phyloP scores from a whole-genome alignment of 345 rosid species.

The Eucalyptus sp. region DNA sequence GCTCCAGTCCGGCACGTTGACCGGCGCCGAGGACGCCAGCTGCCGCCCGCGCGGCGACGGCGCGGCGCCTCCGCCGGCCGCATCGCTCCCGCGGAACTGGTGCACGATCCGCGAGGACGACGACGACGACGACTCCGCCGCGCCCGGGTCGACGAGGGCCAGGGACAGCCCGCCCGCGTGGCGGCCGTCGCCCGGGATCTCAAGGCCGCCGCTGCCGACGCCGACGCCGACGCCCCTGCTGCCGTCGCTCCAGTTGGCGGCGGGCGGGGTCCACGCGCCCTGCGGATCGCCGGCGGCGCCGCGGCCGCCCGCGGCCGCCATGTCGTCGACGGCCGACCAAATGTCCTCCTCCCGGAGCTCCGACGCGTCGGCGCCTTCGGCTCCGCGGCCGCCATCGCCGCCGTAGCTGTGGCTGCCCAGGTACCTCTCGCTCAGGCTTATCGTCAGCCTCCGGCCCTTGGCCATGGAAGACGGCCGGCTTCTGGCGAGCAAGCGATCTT shows the following conservation, averaged over 20 bases:
- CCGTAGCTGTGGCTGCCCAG: background rate
- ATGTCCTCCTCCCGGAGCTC: conserved; percentile 15
- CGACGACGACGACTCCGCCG: background rate
- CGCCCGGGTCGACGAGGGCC: conserved; percentile 1
- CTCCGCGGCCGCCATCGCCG: background rate
- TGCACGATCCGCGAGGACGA: conserved; percentile 4
- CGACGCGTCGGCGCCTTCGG: background rate
- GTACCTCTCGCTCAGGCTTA: conserved; percentile 17
- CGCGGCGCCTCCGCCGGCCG: background rate
- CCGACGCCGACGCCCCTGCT: background rate
- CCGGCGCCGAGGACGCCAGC: conserved; percentile 9
- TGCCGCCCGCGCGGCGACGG: background rate
- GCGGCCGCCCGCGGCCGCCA: background rate
- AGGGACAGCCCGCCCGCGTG: conserved; percentile 6
- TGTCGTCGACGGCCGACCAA: conserved; percentile 2
- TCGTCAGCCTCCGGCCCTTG: conserved; percentile 13
- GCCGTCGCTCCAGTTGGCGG: background rate
- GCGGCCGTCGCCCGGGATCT: background rate
- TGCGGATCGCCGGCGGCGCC: background rate
- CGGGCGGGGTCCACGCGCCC: background rate
- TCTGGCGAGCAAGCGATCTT: background rate
- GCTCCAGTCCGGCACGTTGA: conserved; percentile 12
- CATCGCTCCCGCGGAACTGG: conserved; percentile 1
- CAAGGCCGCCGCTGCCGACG: background rate
- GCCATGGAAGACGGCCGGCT: background rate